Conservation (phyloP, 1,139 yeast species). For the Blastobotrys indianensis region DNA sequence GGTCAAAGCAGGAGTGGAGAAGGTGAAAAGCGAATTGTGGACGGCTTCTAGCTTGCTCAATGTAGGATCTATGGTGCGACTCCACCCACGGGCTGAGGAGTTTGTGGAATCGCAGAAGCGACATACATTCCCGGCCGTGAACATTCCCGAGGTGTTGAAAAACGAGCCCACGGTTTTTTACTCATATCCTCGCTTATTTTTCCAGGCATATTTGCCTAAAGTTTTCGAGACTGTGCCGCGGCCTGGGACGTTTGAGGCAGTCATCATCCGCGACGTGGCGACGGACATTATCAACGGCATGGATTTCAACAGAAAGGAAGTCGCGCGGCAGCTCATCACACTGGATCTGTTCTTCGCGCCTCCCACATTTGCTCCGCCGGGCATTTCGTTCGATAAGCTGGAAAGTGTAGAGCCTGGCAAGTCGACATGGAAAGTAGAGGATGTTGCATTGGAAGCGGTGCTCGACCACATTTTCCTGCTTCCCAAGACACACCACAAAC, state of each 20-base stretch:
- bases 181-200: conserved; percentile 50
- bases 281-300: conserved; percentile 70
- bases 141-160: conserved; percentile 25
- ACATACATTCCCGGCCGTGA: conserved; percentile 38
- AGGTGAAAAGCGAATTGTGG: conserved; percentile 21
- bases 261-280: conserved; percentile 68
- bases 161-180: conserved; percentile 14
- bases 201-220: conserved; percentile 58
- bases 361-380: conserved; percentile 74
- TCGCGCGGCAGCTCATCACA: conserved; percentile 73
- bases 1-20: conserved; percentile 44
- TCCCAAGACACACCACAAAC: conserved; percentile 61
- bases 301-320: conserved; percentile 86
- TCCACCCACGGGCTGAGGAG: conserved; percentile 3
- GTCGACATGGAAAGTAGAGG: conserved; percentile 85
- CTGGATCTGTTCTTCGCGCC: conserved; percentile 68
- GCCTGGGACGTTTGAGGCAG: conserved; percentile 50
- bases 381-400: conserved; percentile 72
- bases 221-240: conserved; percentile 70
- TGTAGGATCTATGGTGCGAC: conserved; percentile 16
- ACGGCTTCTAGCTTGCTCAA: conserved; percentile 17
- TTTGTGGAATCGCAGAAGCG: conserved; percentile 22
- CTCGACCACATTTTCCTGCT: conserved; percentile 71
- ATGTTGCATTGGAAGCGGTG: conserved; percentile 77
- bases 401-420: conserved; percentile 37